Evolutionary conservation across 139 green algal species (phyloP).

Genomic region (Chlorella sp.): DNA sequence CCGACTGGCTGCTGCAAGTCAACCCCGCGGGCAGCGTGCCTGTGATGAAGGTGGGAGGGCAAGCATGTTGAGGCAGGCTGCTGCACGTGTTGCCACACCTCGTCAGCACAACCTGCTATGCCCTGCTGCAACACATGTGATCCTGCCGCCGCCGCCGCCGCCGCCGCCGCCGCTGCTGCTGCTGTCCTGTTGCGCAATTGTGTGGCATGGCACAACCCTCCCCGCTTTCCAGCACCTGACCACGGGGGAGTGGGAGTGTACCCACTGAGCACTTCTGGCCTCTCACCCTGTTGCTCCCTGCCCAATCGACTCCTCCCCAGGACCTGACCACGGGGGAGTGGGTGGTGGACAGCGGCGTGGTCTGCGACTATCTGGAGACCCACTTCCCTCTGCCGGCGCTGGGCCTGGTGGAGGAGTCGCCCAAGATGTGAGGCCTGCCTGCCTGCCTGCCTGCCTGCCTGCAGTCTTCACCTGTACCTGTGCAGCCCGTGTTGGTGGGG

Average conservation of each 20-base stretch:
- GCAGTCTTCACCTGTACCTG: no score
- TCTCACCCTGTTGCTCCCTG: background rate
- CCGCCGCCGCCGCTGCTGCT: no score
- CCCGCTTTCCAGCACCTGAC: background rate
- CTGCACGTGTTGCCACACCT: no score
- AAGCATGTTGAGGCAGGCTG: background rate
- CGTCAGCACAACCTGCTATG: no score
- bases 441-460: background rate
- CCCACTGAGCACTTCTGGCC: no score
- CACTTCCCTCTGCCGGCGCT: constrained; percentile 68
- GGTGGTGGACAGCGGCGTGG: constrained; percentile 70
- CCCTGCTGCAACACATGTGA: no score
- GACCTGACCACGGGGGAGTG: constrained; percentile 57
- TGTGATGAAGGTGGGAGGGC: constrained; percentile 64
- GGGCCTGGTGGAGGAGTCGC: constrained; percentile 42
- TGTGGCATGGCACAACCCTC: background rate
- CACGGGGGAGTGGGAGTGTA: background rate
- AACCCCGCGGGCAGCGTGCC: constrained; percentile 83
- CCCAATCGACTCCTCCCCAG: background rate
- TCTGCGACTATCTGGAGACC: constrained; percentile 75
- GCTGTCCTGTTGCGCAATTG: background rate
- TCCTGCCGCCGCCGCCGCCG: no score
- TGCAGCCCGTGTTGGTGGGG: background rate
- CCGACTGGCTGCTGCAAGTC: constrained; percentile 80
- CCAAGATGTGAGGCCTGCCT: constrained; percentile 56